A percentile compares a stretch with the other conserved stretches of the same genome.
Evolutionary conservation across 2,329 filamentous ascomycete species (phyloP).

Genomic region (Arthroderma uncinatum): DNA sequence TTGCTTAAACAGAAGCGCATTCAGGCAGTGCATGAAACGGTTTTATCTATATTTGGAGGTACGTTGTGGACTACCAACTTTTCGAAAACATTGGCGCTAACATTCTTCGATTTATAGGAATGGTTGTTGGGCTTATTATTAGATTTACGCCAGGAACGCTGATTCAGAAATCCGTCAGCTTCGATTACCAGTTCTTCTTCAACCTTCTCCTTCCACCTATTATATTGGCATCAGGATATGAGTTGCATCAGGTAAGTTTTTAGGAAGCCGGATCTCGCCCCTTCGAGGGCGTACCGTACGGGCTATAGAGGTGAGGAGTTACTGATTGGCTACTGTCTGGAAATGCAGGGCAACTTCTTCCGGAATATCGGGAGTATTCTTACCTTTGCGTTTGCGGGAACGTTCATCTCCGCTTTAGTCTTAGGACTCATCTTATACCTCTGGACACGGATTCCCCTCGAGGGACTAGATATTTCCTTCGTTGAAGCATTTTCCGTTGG

Average conservation of each 20-base stretch:
- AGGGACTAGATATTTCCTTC: conserved; percentile 76
- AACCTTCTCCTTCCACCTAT: conserved; percentile 97
- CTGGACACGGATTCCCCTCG: conserved; percentile 77
- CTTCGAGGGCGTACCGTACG: neutral
- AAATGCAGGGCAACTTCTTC: conserved; percentile 74
- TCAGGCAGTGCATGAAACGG: conserved; percentile 94
- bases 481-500: conserved; percentile 95
- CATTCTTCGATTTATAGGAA: conserved; percentile 47
- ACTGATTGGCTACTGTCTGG: neutral
- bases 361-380: conserved; percentile 94
- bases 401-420: conserved; percentile 93
- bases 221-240: conserved; percentile 92
- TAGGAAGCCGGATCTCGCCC: neutral
- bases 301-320: neutral
- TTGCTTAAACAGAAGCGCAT: conserved; percentile 93
- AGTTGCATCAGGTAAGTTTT: conserved; percentile 64
- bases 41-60: conserved; percentile 96
- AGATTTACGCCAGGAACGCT: conserved; percentile 69
- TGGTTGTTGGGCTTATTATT: conserved; percentile 86
- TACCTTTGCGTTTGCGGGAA: conserved; percentile 94
- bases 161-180: conserved; percentile 83
- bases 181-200: conserved; percentile 99
- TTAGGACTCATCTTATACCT: conserved; percentile 79
- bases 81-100: neutral
- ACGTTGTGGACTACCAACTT: conserved; percentile 9